A percentile compares a stretch with the other conserved stretches of the same genome.
These are phyloP conservation scores for Gautieria morchelliformis DNA, from an alignment of 768 basidiomycete species.

Conservation along the genomic window DNA sequence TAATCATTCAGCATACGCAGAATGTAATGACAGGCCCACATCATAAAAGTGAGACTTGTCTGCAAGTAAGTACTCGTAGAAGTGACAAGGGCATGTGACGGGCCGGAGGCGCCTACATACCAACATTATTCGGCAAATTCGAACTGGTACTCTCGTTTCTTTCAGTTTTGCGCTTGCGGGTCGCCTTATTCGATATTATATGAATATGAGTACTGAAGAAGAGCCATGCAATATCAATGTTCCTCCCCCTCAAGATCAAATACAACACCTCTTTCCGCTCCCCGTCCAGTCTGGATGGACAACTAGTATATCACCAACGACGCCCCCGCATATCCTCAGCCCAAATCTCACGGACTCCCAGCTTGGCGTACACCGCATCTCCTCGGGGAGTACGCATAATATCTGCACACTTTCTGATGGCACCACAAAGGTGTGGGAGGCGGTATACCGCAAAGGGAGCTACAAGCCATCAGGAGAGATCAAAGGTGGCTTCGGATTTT, in stretches of 20 bases:
- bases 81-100: no score
- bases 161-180: no score
- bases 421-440: constrained; percentile 36
- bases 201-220: not conserved
- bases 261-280: constrained; percentile 2
- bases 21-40: no score
- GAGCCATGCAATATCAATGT: not conserved
- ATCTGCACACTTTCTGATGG: constrained; percentile 30
- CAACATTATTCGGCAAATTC: no score
- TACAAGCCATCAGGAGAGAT: constrained; percentile 38
- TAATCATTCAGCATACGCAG: no score
- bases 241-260: not conserved
- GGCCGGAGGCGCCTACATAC: no score
- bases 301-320: not conserved
- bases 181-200: no score
- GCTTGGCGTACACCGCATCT: constrained; percentile 7
- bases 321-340: not conserved
- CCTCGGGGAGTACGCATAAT: constrained; percentile 2
- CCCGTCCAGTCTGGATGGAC: constrained; percentile 2
- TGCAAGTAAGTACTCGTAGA: no score
- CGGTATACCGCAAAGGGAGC: constrained; percentile 47
- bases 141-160: no score
- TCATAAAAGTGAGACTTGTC: no score
- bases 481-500: constrained; percentile 61
- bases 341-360: not conserved